Evolutionary conservation across 176 grass and related monocot genomes (phyloP), one percentile per base, ranked within the genome.

Genomic region (Elymus sibiricus): DNA sequence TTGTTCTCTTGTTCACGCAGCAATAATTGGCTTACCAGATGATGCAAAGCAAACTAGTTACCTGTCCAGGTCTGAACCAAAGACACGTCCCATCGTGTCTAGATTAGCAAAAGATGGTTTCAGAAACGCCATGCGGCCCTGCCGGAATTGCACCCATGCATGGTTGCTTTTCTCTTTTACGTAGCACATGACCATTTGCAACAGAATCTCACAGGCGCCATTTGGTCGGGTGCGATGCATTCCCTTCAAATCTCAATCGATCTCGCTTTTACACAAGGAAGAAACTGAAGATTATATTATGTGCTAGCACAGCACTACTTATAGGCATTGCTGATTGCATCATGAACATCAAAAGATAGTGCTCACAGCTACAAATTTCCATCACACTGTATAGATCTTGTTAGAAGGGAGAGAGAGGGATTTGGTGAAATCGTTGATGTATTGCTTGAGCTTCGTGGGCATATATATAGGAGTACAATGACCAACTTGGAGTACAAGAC

Each of bases 31-130:
- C 29, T n/a, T 81, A 19, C 55, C 73, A 58, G 67, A 78, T 90
- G 25, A 62, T 34, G 64, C 31, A 90, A 86, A 86, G 79, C n/a
- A 42, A 83, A 64, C 25, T 79, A 56, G 55, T 49, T 49, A 10
- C 70, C 25, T 49, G 14, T 75, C 42, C 9, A 25, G 9, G 46
- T 79, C 72, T 35, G 24, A 64, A 44, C 70, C 64, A 73, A 61
- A 72, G 56, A 62, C 73, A 44, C 43, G 74, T 83, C 73, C 74
- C 79, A 46, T 83, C 65, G 9, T 79, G 79, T 58, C 88, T 74
- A 55, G 74, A 90, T 86, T 86, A 83, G 88, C 79, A 65, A 90
- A 90, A 82, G 84, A 21, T 32, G 79, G 70, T 49, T 27, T 64
- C 76, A 56, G 17, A 19, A 59, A 16, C 2, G 69, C 62, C 84